A percentile compares a stretch with the other conserved stretches of the same genome.
Evolutionary conservation across 495 filamentous ascomycete genomes (phyloP).

Genomic region (Tuber umbilicatum): DNA sequence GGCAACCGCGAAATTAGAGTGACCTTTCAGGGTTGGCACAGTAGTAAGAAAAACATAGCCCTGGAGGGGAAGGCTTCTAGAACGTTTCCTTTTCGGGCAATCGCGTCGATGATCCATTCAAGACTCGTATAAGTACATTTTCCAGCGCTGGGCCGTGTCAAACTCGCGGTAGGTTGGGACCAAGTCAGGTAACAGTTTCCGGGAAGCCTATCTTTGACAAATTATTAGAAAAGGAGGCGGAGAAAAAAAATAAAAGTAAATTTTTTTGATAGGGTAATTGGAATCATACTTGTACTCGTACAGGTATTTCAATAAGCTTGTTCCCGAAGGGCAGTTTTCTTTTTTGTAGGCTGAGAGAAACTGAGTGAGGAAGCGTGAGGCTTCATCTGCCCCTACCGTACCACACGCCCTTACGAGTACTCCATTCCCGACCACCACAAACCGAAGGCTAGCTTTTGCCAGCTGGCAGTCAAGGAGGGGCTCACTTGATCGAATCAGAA

Average conservation of each 20-base stretch:
- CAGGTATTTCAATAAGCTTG: background rate
- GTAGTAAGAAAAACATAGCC: background rate
- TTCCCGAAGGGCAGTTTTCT: background rate
- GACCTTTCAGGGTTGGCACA: slow-evolving; percentile 1
- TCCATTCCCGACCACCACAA: slow-evolving; percentile 28
- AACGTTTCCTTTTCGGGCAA: slow-evolving; percentile 35
- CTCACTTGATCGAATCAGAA: slow-evolving; percentile 40
- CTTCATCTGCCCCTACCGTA: background rate
- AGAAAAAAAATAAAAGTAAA: background rate
- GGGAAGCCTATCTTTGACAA: slow-evolving; percentile 28
- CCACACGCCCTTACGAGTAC: slow-evolving; percentile 22
- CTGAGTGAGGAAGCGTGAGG: background rate
- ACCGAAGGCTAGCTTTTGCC: slow-evolving; percentile 33
- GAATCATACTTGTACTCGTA: background rate
- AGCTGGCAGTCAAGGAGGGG: slow-evolving; percentile 40
- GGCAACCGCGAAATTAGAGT: background rate
- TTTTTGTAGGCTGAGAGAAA: background rate
- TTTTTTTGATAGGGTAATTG: background rate
- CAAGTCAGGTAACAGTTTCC: slow-evolving; percentile 39
- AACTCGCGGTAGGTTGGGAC: slow-evolving; percentile 33
- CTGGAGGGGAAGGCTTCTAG: slow-evolving; percentile 29
- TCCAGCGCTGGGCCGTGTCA: slow-evolving; percentile 39
- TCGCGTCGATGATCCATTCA: slow-evolving; percentile 20
- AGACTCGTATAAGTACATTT: background rate
- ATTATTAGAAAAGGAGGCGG: background rate